phyloP scores from a whole-genome alignment of 139 green algal species.

The Chlamydomonas sp. region DNA sequence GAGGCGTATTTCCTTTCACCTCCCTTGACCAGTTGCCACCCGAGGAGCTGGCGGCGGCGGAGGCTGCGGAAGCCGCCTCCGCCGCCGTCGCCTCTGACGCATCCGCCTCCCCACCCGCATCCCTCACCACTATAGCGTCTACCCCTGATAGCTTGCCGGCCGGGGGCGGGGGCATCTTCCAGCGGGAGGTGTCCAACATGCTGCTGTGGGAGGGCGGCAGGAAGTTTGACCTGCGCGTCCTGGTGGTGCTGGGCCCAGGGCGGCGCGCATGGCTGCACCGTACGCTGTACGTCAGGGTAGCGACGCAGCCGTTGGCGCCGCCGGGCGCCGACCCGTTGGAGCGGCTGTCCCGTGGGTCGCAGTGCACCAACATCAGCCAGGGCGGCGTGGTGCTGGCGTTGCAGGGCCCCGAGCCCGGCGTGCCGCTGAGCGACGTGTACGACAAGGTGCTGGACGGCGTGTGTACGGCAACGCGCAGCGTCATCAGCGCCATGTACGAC shows the following conservation, averaged over 20 bases:
- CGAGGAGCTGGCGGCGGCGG: background rate
- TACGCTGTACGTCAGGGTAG: background rate
- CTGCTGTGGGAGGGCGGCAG: background rate
- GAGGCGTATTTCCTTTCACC: slow-evolving; percentile 1
- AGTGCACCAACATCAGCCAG: slow-evolving; percentile 17
- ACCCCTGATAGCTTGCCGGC: too few relatives aligned
- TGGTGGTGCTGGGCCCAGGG: slow-evolving; percentile 11
- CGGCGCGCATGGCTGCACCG: slow-evolving; percentile 10
- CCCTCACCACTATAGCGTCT: too few relatives aligned
- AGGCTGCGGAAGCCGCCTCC: background rate
- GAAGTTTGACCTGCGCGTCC: slow-evolving; percentile 10
- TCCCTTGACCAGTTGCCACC: background rate
- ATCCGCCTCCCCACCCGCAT: too few relatives aligned
- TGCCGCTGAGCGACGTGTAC: slow-evolving; percentile 4
- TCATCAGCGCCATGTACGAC: slow-evolving; percentile 6
- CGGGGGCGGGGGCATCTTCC: background rate
- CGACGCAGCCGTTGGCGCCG: background rate
- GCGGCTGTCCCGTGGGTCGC: background rate
- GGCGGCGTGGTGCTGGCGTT: background rate
- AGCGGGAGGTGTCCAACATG: background rate
- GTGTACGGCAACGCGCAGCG: background rate
- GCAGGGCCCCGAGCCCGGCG: background rate
- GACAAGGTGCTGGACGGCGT: background rate
- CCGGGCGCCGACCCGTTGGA: background rate
- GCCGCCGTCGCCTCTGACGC: too few relatives aligned